These are phyloP conservation scores for Marchantia polymorpha DNA, from an alignment of 225 moss, liverwort and hornwort species.

Conservation along the genomic window DNA sequence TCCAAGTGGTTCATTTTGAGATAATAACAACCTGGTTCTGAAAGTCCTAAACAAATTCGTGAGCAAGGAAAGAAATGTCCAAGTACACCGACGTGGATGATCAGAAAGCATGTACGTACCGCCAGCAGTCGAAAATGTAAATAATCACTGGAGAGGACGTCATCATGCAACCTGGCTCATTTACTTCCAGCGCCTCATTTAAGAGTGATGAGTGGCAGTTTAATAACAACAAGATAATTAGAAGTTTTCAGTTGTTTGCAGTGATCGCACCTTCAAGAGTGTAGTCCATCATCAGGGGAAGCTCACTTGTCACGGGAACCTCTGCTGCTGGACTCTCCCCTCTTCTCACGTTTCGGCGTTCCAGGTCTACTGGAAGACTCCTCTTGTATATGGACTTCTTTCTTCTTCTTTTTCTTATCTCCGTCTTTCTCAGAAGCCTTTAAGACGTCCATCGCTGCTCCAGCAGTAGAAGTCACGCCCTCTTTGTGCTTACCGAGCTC, in stretches of 20 bases:
- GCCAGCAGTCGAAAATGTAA: neutral
- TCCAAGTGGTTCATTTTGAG: too few species aligned
- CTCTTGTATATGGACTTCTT: neutral
- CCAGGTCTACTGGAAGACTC: conserved; percentile 7
- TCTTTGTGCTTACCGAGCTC: conserved; percentile 34
- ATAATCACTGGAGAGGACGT: too few species aligned
- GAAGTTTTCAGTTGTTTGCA: too few species aligned
- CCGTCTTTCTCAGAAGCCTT: conserved; percentile 19
- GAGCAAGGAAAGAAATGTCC: too few species aligned
- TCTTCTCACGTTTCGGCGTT: conserved; percentile 7
- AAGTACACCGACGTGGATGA: neutral
- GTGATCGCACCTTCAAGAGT: conserved; percentile 5
- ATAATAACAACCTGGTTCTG: too few species aligned
- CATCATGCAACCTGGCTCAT: neutral
- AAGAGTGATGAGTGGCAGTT: neutral
- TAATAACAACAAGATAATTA: neutral
- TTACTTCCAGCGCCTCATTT: neutral
- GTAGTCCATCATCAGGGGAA: neutral
- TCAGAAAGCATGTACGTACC: neutral
- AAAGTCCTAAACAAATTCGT: too few species aligned
- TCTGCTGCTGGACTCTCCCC: conserved; percentile 17
- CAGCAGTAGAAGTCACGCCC: conserved; percentile 26
- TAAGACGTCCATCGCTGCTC: conserved; percentile 39
- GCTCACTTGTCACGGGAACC: neutral
- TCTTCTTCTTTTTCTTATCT: conserved; percentile 9